Base-by-base conservation (phyloP, 768 basidiomycete genomes). In the Tylopilus sp. region DNA sequence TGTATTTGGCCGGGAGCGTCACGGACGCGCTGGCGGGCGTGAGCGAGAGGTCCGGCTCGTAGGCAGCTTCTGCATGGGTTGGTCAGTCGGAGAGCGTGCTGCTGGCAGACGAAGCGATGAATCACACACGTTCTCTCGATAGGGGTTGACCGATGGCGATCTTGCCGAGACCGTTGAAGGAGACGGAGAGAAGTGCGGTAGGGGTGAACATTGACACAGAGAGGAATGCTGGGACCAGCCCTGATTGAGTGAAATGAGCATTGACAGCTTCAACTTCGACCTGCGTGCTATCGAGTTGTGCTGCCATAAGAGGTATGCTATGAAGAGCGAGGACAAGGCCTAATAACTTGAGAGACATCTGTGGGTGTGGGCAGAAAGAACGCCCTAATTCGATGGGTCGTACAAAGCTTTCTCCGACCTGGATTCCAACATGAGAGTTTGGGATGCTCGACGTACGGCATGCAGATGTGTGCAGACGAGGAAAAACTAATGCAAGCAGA, bases 231-330 rank as follows among this genome's bases (percentile, higher is more conserved):
- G 91, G 89, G 37, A 87, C 82, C 56, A 92, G 69, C 45, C 69
- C 74, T 17, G 84, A 75, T 54, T 80, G 78, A 14, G 60, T 69
- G 67, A 91, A 87, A 67, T 90, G 83, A 21, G 88, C 89, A 63
- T 85, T 72, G 47, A 87, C 81, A 31, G 79, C 82, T 50, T 75
- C 75, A 43, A 88, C 71, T 52, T 76, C 76, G 31, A 84, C 56
- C 21, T 64, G 55, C 30, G 70, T 68, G 50, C 72, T 72, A 51
- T 70, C 71, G 51, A 65, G 59, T 66, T 86, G 83, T 22, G 81
- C 81, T 31, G 65, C 56, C 51, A 71, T 73, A 61, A 78, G 66
- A 29, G 76, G 72, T 29, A 45, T 16, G 25, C 12, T 44, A 48
- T 74, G 61, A 59, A 83, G 61, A 53, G 73, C 65, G 48, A 78